phyloP scores from a whole-genome alignment of 352 stramenopile genomes.

The Pythium phragmiticola region DNA sequence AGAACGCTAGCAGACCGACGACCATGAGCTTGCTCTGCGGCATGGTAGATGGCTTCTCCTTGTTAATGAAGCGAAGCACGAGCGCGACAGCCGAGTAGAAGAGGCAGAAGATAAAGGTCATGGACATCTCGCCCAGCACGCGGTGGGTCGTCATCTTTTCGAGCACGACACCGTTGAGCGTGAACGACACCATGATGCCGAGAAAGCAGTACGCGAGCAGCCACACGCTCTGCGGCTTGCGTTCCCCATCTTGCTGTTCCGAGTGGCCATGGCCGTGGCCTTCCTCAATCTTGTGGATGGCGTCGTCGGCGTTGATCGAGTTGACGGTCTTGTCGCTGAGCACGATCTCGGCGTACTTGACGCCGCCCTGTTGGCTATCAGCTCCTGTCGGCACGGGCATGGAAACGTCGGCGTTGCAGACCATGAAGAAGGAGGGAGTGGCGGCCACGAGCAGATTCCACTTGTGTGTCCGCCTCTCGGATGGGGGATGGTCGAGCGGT shows the following conservation, averaged over 20 bases:
- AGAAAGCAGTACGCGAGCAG: constrained; percentile 75
- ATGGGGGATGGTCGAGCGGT: constrained; percentile 4
- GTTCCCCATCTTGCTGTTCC: constrained; percentile 12
- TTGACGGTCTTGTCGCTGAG: constrained; percentile 40
- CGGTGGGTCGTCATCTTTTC: constrained; percentile 86
- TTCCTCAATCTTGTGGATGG: constrained; percentile 30
- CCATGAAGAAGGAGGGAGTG: constrained; percentile 26
- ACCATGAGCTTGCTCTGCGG: constrained; percentile 63
- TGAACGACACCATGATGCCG: constrained; percentile 85
- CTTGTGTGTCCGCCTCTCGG: constrained; percentile 18
- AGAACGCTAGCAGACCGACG: constrained; percentile 69
- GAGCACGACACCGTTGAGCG: constrained; percentile 75
- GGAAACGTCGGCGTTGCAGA: constrained; percentile 42
- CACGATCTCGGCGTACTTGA: constrained; percentile 63
- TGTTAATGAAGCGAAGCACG: constrained; percentile 50
- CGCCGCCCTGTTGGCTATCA: constrained; percentile 8
- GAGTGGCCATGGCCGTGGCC: constrained; percentile 13
- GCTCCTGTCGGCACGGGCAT: constrained; percentile 23
- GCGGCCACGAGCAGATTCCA: constrained; percentile 10
- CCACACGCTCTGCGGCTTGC: constrained; percentile 38
- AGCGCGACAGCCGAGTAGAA: constrained; percentile 73
- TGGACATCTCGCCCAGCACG: constrained; percentile 75
- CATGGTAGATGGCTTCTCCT: constrained; percentile 74
- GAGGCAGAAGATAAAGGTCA: constrained; percentile 82
- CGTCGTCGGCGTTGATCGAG: constrained; percentile 31